Conservation (phyloP, 2,329 filamentous ascomycete species). For the Chrysosporium keratinophilum region DNA sequence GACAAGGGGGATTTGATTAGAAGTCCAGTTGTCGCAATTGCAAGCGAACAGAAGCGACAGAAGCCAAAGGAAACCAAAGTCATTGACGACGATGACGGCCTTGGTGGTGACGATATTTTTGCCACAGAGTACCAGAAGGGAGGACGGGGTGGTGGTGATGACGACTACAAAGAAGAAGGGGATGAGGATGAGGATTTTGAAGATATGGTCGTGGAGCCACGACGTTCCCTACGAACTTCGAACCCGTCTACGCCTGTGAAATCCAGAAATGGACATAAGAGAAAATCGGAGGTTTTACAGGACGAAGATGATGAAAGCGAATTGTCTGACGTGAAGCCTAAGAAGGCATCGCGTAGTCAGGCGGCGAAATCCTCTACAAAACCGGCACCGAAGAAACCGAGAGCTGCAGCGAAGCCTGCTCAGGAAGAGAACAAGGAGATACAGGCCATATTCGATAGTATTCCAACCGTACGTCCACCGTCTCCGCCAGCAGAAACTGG, state of each 20-base stretch:
- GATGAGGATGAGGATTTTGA: slow-evolving; percentile 47
- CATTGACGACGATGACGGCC: slow-evolving; percentile 57
- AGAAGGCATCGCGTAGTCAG: slow-evolving; percentile 36
- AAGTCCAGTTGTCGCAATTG: background rate
- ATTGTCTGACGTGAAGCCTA: slow-evolving; percentile 49
- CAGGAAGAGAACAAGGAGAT: slow-evolving; percentile 59
- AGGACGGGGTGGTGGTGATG: slow-evolving; percentile 55
- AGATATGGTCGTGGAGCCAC: slow-evolving; percentile 52
- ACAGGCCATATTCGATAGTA: slow-evolving; percentile 76
- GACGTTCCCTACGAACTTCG: slow-evolving; percentile 42
- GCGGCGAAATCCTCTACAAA: slow-evolving; percentile 15
- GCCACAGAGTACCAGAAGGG: slow-evolving; percentile 58
- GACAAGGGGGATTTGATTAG: slow-evolving; percentile 48
- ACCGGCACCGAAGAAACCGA: slow-evolving; percentile 37
- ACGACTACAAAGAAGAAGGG: slow-evolving; percentile 60
- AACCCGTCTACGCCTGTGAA: slow-evolving; percentile 39
- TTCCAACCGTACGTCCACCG: slow-evolving; percentile 71
- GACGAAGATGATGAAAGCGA: slow-evolving; percentile 45
- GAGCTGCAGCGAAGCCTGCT: slow-evolving; percentile 59
- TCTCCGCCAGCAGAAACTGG: slow-evolving; percentile 58
- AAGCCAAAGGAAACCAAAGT: slow-evolving; percentile 24
- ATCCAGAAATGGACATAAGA: slow-evolving; percentile 45
- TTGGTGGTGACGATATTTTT: slow-evolving; percentile 70
- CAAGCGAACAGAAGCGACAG: slow-evolving; percentile 15
- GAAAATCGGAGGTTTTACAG: slow-evolving; percentile 47